Conservation (phyloP, 2,329 filamentous ascomycete genomes). For the Lanzia echinophila region DNA sequence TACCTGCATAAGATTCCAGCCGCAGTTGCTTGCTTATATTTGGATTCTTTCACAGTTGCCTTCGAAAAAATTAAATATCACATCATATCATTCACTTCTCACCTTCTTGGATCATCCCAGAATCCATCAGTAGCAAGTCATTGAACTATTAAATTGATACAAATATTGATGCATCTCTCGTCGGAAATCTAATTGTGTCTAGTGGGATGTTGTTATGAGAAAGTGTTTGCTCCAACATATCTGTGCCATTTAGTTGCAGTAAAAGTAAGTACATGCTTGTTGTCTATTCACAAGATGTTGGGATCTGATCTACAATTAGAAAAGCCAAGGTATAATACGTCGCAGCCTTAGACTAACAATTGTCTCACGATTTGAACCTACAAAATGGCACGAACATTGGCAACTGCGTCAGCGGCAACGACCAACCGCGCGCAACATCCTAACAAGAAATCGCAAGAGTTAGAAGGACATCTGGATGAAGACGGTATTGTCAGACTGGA, state of each 20-base stretch:
- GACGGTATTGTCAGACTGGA: constrained; percentile 20
- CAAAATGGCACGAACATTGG: constrained; percentile 12
- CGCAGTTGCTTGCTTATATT: background rate
- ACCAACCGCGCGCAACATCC: constrained; percentile 9
- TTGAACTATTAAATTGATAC: background rate
- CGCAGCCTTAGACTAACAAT: background rate
- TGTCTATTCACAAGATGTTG: background rate
- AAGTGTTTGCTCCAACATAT: background rate
- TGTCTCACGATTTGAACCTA: background rate
- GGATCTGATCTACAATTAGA: background rate
- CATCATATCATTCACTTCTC: background rate
- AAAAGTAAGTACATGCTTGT: background rate
- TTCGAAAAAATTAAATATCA: background rate
- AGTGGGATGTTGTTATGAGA: background rate
- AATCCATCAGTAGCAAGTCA: background rate
- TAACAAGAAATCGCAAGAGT: constrained; percentile 14
- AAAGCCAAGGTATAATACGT: too few relatives aligned
- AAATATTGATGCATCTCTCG: background rate
- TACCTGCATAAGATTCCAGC: constrained; percentile 3
- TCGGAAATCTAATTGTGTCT: background rate
- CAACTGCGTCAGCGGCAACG: background rate
- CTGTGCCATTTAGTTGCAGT: background rate
- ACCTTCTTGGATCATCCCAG: background rate
- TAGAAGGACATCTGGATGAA: constrained; percentile 18
- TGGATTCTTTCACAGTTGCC: background rate